Conservation (phyloP, 495 filamentous ascomycete genomes). For the Amphirosellinia nigrospora region DNA sequence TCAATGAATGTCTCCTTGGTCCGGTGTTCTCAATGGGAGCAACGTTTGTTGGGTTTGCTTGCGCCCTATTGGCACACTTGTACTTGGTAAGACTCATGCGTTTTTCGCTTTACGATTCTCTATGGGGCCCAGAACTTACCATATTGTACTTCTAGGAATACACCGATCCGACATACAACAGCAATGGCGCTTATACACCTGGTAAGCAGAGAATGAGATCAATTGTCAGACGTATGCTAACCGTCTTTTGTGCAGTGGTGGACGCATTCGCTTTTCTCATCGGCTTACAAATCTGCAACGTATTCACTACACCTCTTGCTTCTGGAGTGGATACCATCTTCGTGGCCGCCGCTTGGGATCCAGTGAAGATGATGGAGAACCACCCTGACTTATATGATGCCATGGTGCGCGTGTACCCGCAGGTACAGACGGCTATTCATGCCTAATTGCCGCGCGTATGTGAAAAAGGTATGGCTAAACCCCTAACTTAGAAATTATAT, state of each 20-base stretch:
- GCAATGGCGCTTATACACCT: constrained; percentile 59
- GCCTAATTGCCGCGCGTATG: constrained; percentile 20
- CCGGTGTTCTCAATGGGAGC: constrained; percentile 90
- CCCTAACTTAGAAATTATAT: background rate
- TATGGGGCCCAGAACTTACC: background rate
- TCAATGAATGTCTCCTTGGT: constrained; percentile 89
- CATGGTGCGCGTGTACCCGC: constrained; percentile 81
- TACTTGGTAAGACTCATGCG: constrained; percentile 68
- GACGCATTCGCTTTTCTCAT: constrained; percentile 65
- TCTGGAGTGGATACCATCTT: constrained; percentile 82
- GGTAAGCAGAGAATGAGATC: constrained; percentile 26
- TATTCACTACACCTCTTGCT: constrained; percentile 83
- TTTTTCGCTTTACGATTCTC: background rate
- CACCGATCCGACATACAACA: constrained; percentile 81
- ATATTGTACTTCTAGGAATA: constrained; percentile 34
- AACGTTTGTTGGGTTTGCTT: constrained; percentile 81
- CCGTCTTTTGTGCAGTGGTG: constrained; percentile 32
- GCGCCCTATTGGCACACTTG: constrained; percentile 79
- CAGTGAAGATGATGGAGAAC: constrained; percentile 80
- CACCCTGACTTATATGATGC: constrained; percentile 79
- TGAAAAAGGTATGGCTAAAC: background rate
- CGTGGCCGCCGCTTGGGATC: constrained; percentile 87
- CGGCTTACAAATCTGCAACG: constrained; percentile 73
- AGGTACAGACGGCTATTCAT: constrained; percentile 67
- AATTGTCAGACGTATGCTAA: constrained; percentile 7